Evolutionary conservation across 495 filamentous ascomycete genomes (phyloP), one percentile per base, ranked within the genome.

Genomic region (Xylaria acuta): DNA sequence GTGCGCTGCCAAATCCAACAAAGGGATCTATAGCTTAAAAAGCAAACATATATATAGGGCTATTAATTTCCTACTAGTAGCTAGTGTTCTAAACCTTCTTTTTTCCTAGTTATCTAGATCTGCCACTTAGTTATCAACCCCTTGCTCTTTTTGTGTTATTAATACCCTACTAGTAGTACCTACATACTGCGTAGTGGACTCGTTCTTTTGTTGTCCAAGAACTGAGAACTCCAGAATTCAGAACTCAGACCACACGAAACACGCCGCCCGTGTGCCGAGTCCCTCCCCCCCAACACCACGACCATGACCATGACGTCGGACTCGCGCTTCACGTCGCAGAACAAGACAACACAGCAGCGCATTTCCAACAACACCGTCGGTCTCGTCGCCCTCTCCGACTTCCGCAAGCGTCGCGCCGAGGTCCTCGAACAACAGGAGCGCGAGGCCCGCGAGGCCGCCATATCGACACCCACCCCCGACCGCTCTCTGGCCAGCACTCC

Each of bases 391-490:
- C 90, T 98, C 51, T 92, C 91, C 75, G 96, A 98, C 79, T 99
- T 98, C 84, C 94, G 96, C 81, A 98, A 99, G 82, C 91, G 96
- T 49, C 94, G 96, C 80, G 95, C 94, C 74, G 94, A 99, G 81
- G 93, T 95, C 36, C 84, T 97, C 40, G 96, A 98, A 81, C 93
- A 94, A 78, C 95, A 95, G 78, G 92, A 94, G 75, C 88, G 92
- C 70, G 94, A 96, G 79, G 92, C 91, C 4, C 90, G 93, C 75
- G 88, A 88, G 59, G 87, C 89, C 51, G 84, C 86, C 70, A 80
- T 87, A 16, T 40, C 59, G 18, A 73, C 74, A 12, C 76, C 81
- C 36, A 80, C 82, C 0, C 81, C 83, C 3, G 82, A 84, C 63
- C 80, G 80, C 34, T 83, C 81, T 6, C 75, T 73, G 38, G 79